Conservation (phyloP, 108 stramenopile species). For the Phaeodactylum tricornutum region DNA sequence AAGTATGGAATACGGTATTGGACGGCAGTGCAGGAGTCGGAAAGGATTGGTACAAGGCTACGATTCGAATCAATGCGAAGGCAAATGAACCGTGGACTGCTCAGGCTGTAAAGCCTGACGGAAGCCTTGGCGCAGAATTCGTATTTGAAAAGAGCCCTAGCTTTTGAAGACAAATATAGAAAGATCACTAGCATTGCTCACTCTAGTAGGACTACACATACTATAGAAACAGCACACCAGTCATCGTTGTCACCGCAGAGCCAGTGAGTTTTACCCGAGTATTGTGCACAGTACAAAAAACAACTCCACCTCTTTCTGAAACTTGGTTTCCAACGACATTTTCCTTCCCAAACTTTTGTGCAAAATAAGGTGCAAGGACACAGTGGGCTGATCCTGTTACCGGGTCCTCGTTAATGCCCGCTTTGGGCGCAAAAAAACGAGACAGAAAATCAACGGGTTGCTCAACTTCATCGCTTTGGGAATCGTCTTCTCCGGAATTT, state of each 20-base stretch:
- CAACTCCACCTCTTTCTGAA: slow-evolving; percentile 76
- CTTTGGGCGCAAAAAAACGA: slow-evolving; percentile 92
- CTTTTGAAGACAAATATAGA: not conserved
- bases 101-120: slow-evolving; percentile 60
- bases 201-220: no score
- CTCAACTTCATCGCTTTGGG: slow-evolving; percentile 8
- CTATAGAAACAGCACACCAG: not conserved
- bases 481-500: slow-evolving; percentile 3
- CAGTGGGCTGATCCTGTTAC: slow-evolving; percentile 96
- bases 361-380: slow-evolving; percentile 86
- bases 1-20: slow-evolving; percentile 54
- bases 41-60: slow-evolving; percentile 70
- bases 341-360: slow-evolving; percentile 56
- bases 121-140: slow-evolving; percentile 42
- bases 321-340: slow-evolving; percentile 73
- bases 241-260: slow-evolving; percentile 3
- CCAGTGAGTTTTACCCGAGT: not conserved
- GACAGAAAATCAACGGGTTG: slow-evolving; percentile 62
- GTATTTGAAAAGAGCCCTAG: slow-evolving; percentile 24
- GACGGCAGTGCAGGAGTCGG: slow-evolving; percentile 28
- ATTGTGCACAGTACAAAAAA: slow-evolving; percentile 50
- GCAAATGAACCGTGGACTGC: slow-evolving; percentile 63
- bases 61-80: slow-evolving; percentile 55
- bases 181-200: not conserved
- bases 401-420: slow-evolving; percentile 95